phyloP scores from a whole-genome alignment of 352 stramenopile species.

The Aphanomyces euteiches region DNA sequence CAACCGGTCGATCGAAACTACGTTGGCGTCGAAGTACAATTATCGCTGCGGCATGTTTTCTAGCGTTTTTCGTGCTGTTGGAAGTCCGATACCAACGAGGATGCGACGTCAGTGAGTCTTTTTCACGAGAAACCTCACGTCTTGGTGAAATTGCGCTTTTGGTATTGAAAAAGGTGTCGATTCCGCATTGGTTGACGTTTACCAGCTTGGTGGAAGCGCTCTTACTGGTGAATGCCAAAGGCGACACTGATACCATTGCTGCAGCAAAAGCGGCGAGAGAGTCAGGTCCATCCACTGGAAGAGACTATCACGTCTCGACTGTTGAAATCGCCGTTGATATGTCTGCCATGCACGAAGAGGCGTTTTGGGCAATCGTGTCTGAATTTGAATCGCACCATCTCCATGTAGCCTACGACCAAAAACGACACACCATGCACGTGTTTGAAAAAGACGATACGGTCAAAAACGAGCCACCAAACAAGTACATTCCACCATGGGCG shows the following conservation, averaged over 20 bases:
- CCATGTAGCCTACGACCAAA: conserved; percentile 18
- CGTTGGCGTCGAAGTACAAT: conserved; percentile 3
- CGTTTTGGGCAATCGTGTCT: conserved; percentile 20
- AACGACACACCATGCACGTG: conserved; percentile 1
- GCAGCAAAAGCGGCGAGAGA: conserved; percentile 19
- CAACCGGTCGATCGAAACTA: not conserved
- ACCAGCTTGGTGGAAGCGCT: conserved; percentile 23
- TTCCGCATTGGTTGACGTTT: conserved; percentile 25
- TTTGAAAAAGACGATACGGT: conserved; percentile 8
- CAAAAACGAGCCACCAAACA: not conserved
- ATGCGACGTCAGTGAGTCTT: conserved; percentile 25
- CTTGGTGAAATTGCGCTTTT: conserved; percentile 22
- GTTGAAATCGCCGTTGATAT: conserved; percentile 26
- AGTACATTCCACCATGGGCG: not conserved
- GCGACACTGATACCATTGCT: not conserved
- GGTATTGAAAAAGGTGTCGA: not conserved
- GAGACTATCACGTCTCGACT: conserved; percentile 24
- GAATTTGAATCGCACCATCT: conserved; percentile 22
- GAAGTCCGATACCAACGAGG: conserved; percentile 25
- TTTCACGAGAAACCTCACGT: conserved; percentile 19
- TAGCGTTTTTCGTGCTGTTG: conserved; percentile 24
- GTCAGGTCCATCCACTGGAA: not conserved
- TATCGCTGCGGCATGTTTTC: not conserved
- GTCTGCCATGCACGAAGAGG: not conserved
- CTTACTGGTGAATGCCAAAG: conserved; percentile 7